Percentiles rank a stretch among this genome's conserved stretches.
Conservation (phyloP, 306 rosid species). For the Cotoneaster glaucophyllus region DNA sequence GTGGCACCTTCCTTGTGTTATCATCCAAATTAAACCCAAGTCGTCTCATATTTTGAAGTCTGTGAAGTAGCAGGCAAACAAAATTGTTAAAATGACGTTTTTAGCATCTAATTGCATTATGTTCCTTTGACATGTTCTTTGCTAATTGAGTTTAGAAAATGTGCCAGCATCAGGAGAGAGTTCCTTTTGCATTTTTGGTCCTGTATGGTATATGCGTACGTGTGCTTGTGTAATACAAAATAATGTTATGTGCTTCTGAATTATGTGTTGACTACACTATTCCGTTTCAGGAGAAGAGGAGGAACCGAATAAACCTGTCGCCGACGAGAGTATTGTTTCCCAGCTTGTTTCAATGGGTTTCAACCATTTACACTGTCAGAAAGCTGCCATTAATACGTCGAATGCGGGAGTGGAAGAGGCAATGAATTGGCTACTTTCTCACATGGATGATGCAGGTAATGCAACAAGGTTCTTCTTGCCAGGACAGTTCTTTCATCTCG, state of each 20-base stretch:
- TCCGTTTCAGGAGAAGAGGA: constrained; percentile 46
- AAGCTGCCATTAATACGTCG: constrained; percentile 84
- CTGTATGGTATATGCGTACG: neutral
- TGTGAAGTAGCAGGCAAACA: neutral
- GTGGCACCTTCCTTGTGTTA: neutral
- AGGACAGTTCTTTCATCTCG: neutral
- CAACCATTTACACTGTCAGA: constrained; percentile 69
- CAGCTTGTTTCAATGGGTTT: constrained; percentile 99
- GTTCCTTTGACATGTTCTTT: neutral
- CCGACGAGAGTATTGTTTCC: constrained; percentile 64
- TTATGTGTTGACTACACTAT: neutral
- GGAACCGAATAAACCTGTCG: constrained; percentile 36
- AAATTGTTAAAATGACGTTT: neutral
- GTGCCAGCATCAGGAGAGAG: neutral
- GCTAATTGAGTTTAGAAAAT: neutral
- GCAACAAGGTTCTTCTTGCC: constrained; percentile 8
- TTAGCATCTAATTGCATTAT: neutral
- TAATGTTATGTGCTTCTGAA: neutral
- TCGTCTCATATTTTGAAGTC: neutral
- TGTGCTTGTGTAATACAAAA: neutral
- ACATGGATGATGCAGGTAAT: constrained; percentile 88
- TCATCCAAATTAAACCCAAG: neutral
- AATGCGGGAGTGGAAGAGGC: constrained; percentile 94
- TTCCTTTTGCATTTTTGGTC: neutral
- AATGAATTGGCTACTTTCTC: constrained; percentile 92